phyloP scores from a whole-genome alignment of 768 basidiomycete species.

The Tylopilus subfusipes region DNA sequence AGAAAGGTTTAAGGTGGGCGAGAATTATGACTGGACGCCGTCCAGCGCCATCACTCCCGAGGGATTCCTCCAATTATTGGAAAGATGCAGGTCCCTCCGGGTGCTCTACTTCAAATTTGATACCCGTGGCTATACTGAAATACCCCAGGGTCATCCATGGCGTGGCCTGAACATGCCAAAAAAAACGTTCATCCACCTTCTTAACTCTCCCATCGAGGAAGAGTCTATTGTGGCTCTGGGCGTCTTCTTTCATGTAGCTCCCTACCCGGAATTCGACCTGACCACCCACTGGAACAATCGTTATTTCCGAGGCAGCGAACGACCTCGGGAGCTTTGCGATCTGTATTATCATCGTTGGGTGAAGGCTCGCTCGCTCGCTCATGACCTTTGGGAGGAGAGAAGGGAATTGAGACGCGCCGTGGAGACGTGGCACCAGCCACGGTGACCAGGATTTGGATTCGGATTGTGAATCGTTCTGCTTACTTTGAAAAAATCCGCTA shows the following conservation, averaged over 20 bases:
- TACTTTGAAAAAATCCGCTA: too few species aligned
- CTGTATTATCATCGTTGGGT: constrained; percentile 5
- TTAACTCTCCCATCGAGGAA: too few species aligned
- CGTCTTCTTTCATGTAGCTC: constrained; percentile 11
- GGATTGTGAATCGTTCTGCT: background rate
- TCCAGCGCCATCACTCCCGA: constrained; percentile 3
- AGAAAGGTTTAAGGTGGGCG: too few species aligned
- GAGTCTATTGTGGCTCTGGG: constrained; percentile 7
- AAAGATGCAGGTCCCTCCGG: constrained; percentile 13
- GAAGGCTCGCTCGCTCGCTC: background rate
- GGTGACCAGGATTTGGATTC: background rate
- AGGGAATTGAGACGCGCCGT: constrained; percentile 4
- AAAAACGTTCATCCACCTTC: background rate
- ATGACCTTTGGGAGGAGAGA: background rate
- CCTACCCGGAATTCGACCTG: constrained; percentile 3
- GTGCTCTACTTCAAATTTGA: constrained; percentile 3
- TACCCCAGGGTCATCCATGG: constrained; percentile 5
- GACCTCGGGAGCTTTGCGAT: background rate
- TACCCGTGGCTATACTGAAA: constrained; percentile 5
- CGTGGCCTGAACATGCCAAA: constrained; percentile 1
- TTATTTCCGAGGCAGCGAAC: background rate
- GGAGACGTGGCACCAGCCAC: background rate
- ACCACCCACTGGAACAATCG: background rate
- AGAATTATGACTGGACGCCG: too few species aligned
- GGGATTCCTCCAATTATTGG: constrained; percentile 11